Conservation (phyloP, 169 alveolate species). For the Besnoitia besnoiti region DNA sequence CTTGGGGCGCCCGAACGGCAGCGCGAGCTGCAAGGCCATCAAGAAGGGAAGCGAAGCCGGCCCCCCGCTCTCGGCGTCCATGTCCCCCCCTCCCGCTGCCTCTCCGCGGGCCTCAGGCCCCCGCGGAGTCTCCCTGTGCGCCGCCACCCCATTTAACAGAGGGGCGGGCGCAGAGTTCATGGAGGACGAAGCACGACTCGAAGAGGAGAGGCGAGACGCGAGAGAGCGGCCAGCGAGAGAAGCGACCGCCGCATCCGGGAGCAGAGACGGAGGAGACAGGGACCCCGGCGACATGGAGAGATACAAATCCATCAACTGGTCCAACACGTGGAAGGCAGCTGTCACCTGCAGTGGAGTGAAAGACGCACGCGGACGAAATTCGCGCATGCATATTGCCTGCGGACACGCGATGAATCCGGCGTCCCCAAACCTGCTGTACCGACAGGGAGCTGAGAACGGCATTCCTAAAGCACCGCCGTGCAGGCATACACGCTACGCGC, state of each 20-base stretch:
- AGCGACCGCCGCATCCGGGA: not conserved
- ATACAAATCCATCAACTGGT: constrained; percentile 19
- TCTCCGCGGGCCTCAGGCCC: not conserved
- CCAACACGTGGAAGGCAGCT: constrained; percentile 27
- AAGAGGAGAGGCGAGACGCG: not conserved
- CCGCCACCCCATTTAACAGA: not conserved
- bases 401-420: too few relatives aligned
- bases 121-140: not conserved
- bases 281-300: not conserved
- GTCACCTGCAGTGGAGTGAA: not conserved
- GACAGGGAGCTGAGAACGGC: too few relatives aligned
- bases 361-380: not conserved
- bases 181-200: not conserved
- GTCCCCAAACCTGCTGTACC: too few relatives aligned
- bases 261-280: not conserved
- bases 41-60: not conserved
- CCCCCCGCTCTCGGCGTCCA: not conserved
- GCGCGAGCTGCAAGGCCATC: constrained; percentile 32
- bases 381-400: too few relatives aligned
- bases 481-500: too few relatives aligned
- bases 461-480: too few relatives aligned
- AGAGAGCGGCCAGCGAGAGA: not conserved
- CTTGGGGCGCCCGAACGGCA: constrained; percentile 32
- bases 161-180: not conserved
- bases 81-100: not conserved